Evolutionary conservation across 2,329 filamentous ascomycete genomes (phyloP), one percentile per base, ranked within the genome.

Genomic region (Talaromyces sp.): DNA sequence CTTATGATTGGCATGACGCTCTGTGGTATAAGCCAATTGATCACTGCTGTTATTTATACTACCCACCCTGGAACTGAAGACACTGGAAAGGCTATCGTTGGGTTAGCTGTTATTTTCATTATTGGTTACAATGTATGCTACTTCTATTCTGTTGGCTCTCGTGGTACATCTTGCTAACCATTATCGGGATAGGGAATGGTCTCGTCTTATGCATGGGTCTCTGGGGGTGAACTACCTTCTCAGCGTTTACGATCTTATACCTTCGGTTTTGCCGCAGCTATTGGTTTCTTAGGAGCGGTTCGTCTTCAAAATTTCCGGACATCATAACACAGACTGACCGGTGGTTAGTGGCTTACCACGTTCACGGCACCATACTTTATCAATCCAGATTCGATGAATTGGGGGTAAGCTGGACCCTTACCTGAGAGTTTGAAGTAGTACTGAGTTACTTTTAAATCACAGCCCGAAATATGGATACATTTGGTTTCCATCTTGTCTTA

Each of bases 331-430:
- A 28, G 6, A 50, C 46, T 50, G 46, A 50, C 46, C 31, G 11
- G 3, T 2, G 1, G 5, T 2, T 60, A 74, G 66, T 85, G 83
- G 83, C 75, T 83, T 6, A 82, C 82, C 0, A 84, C 82, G 0
- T 86, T 85, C 66, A 86, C 83, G 0, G 82, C 83, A 1, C 83
- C 83, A 0, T 85, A 86, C 67, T 86, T 86, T 67, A 86, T 86
- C 71, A 86, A 86, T 65, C 81, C 82, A 0, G 70, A 74, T 14
- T 71, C 80, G 0, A 70, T 86, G 42, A 80, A 82, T 66, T 86
- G 83, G 83, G 84, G 83, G 9, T 69, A 58, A 62, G 66, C 12
- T 11, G 11, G 18, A 16, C 25, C 18, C 14, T 18, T 46, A 46
- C 4, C 6, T 42, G 18, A 42, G 8, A 42, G 7, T 8, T 42